Evolutionary conservation across 1,284 basidiomycete species (phyloP).

Genomic region (Cryptococcus maquisensis): DNA sequence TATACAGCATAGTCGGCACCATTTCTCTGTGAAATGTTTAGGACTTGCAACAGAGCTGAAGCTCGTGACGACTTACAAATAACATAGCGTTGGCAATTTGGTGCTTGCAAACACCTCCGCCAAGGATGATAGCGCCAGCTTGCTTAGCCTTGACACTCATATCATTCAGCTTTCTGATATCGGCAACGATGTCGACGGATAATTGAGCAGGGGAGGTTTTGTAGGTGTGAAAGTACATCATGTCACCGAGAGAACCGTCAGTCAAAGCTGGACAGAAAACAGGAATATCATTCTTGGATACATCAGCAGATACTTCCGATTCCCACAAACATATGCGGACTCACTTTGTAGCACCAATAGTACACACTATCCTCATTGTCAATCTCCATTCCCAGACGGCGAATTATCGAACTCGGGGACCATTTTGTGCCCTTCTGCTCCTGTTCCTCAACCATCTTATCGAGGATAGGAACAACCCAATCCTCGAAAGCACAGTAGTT

Average conservation of each 20-base stretch:
- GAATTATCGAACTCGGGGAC: constrained; percentile 93
- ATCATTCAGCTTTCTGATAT: constrained; percentile 91
- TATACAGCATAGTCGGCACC: constrained; percentile 97
- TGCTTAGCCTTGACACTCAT: constrained; percentile 80
- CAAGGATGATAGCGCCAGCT: constrained; percentile 97
- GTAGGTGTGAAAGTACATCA: constrained; percentile 99
- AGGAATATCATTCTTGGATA: constrained; percentile 83
- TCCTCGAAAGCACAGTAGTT: constrained; percentile 99
- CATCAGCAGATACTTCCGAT: not conserved
- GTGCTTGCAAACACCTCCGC: constrained; percentile 98
- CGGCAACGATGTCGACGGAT: constrained; percentile 87
- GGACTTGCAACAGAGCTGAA: constrained; percentile 4
- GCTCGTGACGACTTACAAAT: constrained; percentile 60
- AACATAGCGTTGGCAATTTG: constrained; percentile 99
- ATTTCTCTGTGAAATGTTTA: constrained; percentile 63
- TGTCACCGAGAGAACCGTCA: constrained; percentile 96
- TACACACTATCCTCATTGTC: constrained; percentile 94
- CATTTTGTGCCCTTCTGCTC: constrained; percentile 54
- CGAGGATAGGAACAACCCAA: constrained; percentile 93
- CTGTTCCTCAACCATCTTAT: constrained; percentile 88
- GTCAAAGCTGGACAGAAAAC: constrained; percentile 98
- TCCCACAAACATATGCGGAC: constrained; percentile 27
- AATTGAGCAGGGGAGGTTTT: constrained; percentile 71
- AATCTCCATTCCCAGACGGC: constrained; percentile 89
- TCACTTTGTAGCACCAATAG: constrained; percentile 98